Evolutionary conservation across 139 green algal genomes (phyloP).

Genomic region (Chlamydomonas incerta): DNA sequence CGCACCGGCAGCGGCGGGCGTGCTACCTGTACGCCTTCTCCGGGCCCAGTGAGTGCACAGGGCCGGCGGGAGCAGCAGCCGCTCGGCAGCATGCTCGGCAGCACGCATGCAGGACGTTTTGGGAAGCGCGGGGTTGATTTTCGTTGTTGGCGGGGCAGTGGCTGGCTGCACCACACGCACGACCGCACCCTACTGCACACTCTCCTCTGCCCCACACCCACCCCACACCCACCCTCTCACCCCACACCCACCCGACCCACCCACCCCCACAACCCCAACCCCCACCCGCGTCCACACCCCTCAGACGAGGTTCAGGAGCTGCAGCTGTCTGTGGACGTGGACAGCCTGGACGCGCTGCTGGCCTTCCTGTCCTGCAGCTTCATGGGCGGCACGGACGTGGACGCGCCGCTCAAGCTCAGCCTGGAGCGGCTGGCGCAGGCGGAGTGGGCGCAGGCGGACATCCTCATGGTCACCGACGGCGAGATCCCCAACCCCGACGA

Average conservation of each 20-base stretch:
- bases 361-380: slow-evolving; percentile 85
- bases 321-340: slow-evolving; percentile 74
- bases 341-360: slow-evolving; percentile 77
- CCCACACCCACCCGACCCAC: background rate
- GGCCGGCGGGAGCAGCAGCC: too few relatives aligned
- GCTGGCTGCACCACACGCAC: too few relatives aligned
- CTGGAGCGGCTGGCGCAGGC: slow-evolving; percentile 81
- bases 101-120: too few relatives aligned
- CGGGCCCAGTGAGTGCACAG: slow-evolving; percentile 57
- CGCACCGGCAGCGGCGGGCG: slow-evolving; percentile 78
- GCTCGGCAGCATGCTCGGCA: too few relatives aligned
- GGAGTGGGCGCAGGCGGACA: slow-evolving; percentile 78
- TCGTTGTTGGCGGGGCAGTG: too few relatives aligned
- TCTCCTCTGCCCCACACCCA: too few relatives aligned
- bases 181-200: too few relatives aligned
- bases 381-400: slow-evolving; percentile 76
- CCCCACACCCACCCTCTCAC: background rate
- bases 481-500: slow-evolving; percentile 83
- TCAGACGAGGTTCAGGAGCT: slow-evolving; percentile 86
- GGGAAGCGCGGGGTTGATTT: too few relatives aligned
- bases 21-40: slow-evolving; percentile 95
- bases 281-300: background rate
- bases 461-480: slow-evolving; percentile 94
- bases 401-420: slow-evolving; percentile 81
- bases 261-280: background rate